Evolutionary conservation across 1,139 yeast species (phyloP), one percentile per base, ranked within the genome.

Genomic region (Taphrina populina): DNA sequence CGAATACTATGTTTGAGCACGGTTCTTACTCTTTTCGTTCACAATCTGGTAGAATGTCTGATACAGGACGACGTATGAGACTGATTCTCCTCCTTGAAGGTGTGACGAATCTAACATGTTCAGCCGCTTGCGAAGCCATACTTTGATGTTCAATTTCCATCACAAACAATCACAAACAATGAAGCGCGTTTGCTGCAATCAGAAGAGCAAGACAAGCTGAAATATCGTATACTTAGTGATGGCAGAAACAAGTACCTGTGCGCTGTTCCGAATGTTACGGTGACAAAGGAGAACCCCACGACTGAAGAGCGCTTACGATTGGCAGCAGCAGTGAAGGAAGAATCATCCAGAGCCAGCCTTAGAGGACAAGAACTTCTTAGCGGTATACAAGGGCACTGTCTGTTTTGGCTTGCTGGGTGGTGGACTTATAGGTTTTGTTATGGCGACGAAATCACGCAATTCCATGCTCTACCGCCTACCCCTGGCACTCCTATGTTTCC

Each of bases 371-470:
- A 37, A 3, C 32, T 49, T 1, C 39, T 49, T n/a, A 7, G 21
- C 7, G 44, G 44, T 21, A n/a, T 49, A 6, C 32, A 20, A 13
- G 46, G 36, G 6, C 3, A 19, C 5, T 49, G 54, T 26, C 32
- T 49, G 19, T 49, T 39, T 30, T 43, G 59, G 61, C 27, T 58
- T 27, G 59, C 73, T 11, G 81, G 79, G 4, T 84, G 82, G 68
- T 84, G 88, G 87, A 78, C 81, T 1, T 81, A 80, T 64, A 79
- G 76, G 1, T 76, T 77, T 59, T 81, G 87, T 62, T 76, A 72
- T 61, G 80, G 79, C 1, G 76, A 73, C 56, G 76, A 76, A 52
- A 67, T 83, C 21, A 70, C 76, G n/a, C 92, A 84, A 64, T 81
- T 76, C 66, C 84, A 80, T 56, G 45, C 54, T 11, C 21, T 15